Evolutionary conservation across 2,329 filamentous ascomycete species (phyloP), one percentile per base, ranked within the genome.

Genomic region (Fusarium napiforme): DNA sequence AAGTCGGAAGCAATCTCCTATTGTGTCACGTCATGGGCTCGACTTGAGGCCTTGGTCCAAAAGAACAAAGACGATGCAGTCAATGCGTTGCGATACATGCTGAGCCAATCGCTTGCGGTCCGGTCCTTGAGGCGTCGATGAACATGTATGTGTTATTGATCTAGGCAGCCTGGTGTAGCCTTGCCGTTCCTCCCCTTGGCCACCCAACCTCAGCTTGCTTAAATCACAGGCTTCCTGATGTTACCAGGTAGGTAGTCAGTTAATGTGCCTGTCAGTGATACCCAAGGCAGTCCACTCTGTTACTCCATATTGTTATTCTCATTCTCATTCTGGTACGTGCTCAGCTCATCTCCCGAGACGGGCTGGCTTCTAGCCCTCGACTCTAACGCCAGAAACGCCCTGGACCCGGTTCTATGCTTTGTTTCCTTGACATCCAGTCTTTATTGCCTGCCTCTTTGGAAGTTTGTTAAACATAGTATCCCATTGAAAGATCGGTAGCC

Each of bases 301-400:
- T 66, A 32, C 32, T 34, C 32, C 8, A 3, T 18, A 63, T 66
- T 23, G 21, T 34, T n/a, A 34, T 50, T 49, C 28, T 49, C 26
- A 45, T 45, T 28, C 26, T 28, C n/a, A 52, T 42, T 50, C 34
- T 73, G 70, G 64, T 72, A 60, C 52, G 71, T 74, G 72, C 70
- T 60, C 57, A 60, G 46, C 53, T 73, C 63, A 67, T 50, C 58
- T 73, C 67, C 49, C 67, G 61, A 57, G 58, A n/a, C 47, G 49
- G 53, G 43, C 53, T 65, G 60, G 40, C 53, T 55, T 61, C 42
- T 73, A 52, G 52, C 57, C 66, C 50, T 73, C 61, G 50, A 63
- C 71, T 73, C 73, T 73, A 28, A 62, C 55, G 47, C 66, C 69
- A 72, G 59, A 67, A 70, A 58, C 53, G 57, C 66, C 43, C 66